A percentile compares a stretch with the other conserved stretches of the same genome.
These are phyloP conservation scores for Citrullus amarus DNA, from an alignment of 306 rosid species.

Conservation along the genomic window DNA sequence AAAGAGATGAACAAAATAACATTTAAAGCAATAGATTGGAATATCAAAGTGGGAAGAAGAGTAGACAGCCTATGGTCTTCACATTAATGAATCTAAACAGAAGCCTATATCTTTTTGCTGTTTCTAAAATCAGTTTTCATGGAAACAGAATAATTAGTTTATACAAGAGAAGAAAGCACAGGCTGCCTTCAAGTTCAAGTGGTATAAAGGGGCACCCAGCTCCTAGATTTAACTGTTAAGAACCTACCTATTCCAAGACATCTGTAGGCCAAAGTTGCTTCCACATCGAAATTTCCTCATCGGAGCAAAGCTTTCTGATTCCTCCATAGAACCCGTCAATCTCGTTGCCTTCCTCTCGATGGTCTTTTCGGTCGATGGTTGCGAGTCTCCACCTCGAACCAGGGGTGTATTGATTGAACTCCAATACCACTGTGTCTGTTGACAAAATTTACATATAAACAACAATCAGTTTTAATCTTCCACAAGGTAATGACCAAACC, in stretches of 20 bases:
- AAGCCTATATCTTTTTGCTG: not conserved
- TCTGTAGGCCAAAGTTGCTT: slow-evolving; percentile 69
- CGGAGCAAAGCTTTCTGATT: slow-evolving; percentile 48
- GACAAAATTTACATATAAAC: not conserved
- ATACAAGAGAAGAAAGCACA: not conserved
- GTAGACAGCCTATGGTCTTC: slow-evolving; percentile 15
- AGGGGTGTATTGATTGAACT: slow-evolving; percentile 76
- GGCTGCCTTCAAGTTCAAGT: not conserved
- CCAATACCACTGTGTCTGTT: slow-evolving; percentile 71
- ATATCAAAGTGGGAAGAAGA: not conserved
- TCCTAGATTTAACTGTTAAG: not conserved
- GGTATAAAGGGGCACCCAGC: not conserved
- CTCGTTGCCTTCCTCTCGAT: slow-evolving; percentile 77
- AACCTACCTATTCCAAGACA: slow-evolving; percentile 38
- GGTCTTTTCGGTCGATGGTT: slow-evolving; percentile 46
- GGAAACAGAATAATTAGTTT: not conserved
- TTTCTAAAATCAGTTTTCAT: not conserved
- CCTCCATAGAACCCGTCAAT: slow-evolving; percentile 89
- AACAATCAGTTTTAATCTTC: not conserved
- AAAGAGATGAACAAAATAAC: slow-evolving; percentile 7
- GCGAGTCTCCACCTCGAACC: slow-evolving; percentile 81
- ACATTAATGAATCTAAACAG: slow-evolving; percentile 16
- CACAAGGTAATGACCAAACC: not conserved
- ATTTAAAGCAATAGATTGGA: not conserved
- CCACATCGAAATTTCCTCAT: slow-evolving; percentile 54